These are phyloP conservation scores for Rhizopogon sp. DNA, from an alignment of 768 basidiomycete genomes.

Conservation along the genomic window DNA sequence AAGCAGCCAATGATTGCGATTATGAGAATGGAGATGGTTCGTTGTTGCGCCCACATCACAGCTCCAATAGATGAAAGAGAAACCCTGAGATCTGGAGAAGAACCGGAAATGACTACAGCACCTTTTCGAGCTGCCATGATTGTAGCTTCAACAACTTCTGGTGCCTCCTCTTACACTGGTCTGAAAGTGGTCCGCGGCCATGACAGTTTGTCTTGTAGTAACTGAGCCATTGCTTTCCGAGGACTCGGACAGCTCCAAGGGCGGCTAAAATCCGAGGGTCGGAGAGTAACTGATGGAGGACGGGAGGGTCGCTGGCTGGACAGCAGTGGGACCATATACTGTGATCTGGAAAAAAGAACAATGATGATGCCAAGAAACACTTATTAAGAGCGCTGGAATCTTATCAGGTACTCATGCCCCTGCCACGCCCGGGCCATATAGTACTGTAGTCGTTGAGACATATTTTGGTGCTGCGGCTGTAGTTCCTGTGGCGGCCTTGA, in stretches of 20 bases:
- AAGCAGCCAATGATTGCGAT: not conserved
- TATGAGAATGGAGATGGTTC: not conserved
- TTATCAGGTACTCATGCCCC: too few relatives aligned
- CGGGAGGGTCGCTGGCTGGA: not conserved
- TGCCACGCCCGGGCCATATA: too few relatives aligned
- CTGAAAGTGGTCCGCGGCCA: constrained; percentile 1
- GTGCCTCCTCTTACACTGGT: constrained; percentile 4
- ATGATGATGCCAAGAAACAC: too few relatives aligned
- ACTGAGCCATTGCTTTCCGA: not conserved
- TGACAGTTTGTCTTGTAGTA: not conserved
- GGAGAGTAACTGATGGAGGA: constrained; percentile 2
- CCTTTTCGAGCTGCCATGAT: constrained; percentile 5
- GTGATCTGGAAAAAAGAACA: not conserved
- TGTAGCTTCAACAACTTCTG: constrained; percentile 3
- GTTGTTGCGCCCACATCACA: not conserved
- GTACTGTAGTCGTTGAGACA: too few relatives aligned
- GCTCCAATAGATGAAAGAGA: not conserved
- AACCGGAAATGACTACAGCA: constrained; percentile 5
- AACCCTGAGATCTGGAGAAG: constrained; percentile 7
- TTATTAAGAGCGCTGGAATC: too few relatives aligned
- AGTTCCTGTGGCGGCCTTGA: too few relatives aligned
- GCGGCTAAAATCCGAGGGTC: constrained; percentile 7
- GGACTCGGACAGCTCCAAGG: constrained; percentile 2
- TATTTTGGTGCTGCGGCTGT: too few relatives aligned
- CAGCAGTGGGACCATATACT: too few relatives aligned